Evolutionary conservation across 257 asterid genomes (phyloP), one percentile per base, ranked within the genome.

Genomic region (Knoxia roxburghii): DNA sequence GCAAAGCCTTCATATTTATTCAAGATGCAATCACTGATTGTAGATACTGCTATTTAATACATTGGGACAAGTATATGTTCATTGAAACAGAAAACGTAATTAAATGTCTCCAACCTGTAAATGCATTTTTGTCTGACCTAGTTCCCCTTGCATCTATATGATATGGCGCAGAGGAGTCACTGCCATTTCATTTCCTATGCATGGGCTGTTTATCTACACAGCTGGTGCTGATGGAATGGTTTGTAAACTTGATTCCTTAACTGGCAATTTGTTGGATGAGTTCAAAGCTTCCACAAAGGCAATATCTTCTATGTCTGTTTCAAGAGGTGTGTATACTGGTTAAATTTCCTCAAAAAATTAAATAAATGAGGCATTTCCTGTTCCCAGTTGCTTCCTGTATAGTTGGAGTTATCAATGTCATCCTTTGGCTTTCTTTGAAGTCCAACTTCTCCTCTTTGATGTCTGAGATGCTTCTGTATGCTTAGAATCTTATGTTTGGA

Each of bases 151-250:
- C 26, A 63, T 45, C 33, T 69, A 23, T 68, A 51, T 65, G 26
- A 49, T 55, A 66, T 70, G 73, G 62, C 79, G 76, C 86, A 90
- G 97, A 82, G 97, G 96, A 68, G 99, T 88, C 12, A 80, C 33
- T 75, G 90, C 90, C 39, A 68, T 93, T 77, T 86, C 99, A 13
- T 85, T 81, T 74, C 87, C 94, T 41, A 18, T 51, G n/a, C 72
- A 76, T 41, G 89, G 89, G 27, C 84, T 88, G 30, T 83, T 69
- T 82, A 81, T 93, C 78, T 93, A 79, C 75, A 79, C 95, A 55
- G 83, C 89, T 61, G 99, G 99, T 61, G 85, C 76, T 37, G 97
- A 93, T 87, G 99, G 99, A 50, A 82, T 87, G 87, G 86, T 90
- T 77, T 86, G 95, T 74, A 76, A 85, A 82, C 80, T 93, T 37